phyloP scores from a whole-genome alignment of 1,139 yeast species.

The Hemisphaericaspora subhashii region DNA sequence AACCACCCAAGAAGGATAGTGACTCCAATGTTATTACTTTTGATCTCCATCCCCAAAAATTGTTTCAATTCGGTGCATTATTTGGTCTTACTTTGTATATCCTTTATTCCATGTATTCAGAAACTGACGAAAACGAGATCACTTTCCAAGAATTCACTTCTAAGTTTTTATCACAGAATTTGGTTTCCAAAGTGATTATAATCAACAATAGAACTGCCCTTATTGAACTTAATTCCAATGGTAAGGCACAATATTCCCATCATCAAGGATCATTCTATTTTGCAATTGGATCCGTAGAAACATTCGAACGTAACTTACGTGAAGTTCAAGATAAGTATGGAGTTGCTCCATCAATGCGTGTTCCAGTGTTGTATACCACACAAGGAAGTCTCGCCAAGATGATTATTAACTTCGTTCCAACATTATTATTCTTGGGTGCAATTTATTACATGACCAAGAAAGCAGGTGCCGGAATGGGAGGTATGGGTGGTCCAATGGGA shows the following conservation, averaged over 20 bases:
- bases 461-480: conserved; percentile 51
- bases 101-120: conserved; percentile 15
- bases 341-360: conserved; percentile 62
- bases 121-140: conserved; percentile 30
- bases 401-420: conserved; percentile 75
- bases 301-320: conserved; percentile 84
- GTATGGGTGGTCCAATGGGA: conserved; percentile 63
- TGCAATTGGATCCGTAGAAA: conserved; percentile 87
- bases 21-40: conserved; percentile 12
- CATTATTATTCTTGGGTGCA: conserved; percentile 81
- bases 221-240: conserved; percentile 41
- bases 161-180: conserved; percentile 39
- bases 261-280: conserved; percentile 40
- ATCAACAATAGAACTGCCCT: conserved; percentile 41
- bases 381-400: conserved; percentile 65
- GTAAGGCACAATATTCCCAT: conserved; percentile 28
- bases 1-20: conserved; percentile 9
- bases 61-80: conserved; percentile 33
- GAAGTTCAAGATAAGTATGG: conserved; percentile 69
- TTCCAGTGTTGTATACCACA: conserved; percentile 80
- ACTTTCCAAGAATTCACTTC: conserved; percentile 48
- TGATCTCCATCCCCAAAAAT: conserved; percentile 27
- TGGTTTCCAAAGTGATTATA: conserved; percentile 38
- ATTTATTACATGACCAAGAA: conserved; percentile 69
- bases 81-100: conserved; percentile 28